phyloP scores from a whole-genome alignment of 257 asterid species.

The Jaltomata sinuosa region DNA sequence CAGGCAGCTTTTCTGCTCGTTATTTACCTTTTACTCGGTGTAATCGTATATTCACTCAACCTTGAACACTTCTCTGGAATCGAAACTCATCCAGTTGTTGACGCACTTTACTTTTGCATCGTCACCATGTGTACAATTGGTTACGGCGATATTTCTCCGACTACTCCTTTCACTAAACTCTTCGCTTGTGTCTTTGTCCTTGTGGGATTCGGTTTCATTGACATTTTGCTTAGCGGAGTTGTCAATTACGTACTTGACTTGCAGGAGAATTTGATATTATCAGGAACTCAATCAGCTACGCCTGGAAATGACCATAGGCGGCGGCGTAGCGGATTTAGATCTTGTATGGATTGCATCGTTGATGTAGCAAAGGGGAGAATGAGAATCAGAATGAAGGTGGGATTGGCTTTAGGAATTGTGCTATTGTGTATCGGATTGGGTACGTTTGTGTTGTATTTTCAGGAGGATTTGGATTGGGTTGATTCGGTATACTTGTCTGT shows the following conservation, averaged over 20 bases:
- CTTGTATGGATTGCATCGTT: slow-evolving; percentile 21
- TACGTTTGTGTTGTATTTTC: slow-evolving; percentile 40
- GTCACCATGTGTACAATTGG: slow-evolving; percentile 91
- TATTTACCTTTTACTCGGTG: slow-evolving; percentile 57
- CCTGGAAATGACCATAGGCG: neutral
- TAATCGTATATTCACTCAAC: slow-evolving; percentile 38
- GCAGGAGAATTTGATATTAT: slow-evolving; percentile 61
- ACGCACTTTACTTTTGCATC: slow-evolving; percentile 70
- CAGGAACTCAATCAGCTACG: slow-evolving; percentile 15
- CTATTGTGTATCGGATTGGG: slow-evolving; percentile 68
- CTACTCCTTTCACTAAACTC: slow-evolving; percentile 39
- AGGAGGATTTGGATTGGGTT: slow-evolving; percentile 46
- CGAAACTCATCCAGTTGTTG: slow-evolving; percentile 65
- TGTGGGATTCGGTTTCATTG: slow-evolving; percentile 75
- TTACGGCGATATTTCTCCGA: slow-evolving; percentile 74
- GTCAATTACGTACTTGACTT: slow-evolving; percentile 72
- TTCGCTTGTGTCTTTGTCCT: slow-evolving; percentile 65
- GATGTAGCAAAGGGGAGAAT: slow-evolving; percentile 82
- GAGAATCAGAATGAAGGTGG: slow-evolving; percentile 80
- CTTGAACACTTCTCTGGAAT: slow-evolving; percentile 37
- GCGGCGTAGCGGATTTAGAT: neutral
- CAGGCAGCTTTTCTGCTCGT: slow-evolving; percentile 50
- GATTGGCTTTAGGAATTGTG: slow-evolving; percentile 66
- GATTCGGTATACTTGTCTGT: slow-evolving; percentile 72
- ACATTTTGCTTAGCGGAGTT: slow-evolving; percentile 62